Evolutionary conservation across 768 basidiomycete genomes (phyloP).

Genomic region (Ramaria rubella): DNA sequence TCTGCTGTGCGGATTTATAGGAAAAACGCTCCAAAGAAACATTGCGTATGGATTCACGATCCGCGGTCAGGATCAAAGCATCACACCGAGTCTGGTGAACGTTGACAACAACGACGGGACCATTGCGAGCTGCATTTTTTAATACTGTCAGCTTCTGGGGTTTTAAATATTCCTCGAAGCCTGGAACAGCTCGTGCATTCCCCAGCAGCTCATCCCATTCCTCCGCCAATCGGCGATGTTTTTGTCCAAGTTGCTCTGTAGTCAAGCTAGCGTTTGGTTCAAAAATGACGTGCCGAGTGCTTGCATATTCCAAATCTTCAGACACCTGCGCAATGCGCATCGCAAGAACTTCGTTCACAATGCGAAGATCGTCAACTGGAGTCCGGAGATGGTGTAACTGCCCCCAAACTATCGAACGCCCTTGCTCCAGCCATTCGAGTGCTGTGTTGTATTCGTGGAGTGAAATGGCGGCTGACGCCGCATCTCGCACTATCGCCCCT

Average conservation of each 20-base stretch:
- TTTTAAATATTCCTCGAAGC: slow-evolving; percentile 28
- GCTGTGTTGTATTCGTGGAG: slow-evolving; percentile 12
- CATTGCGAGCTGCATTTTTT: slow-evolving; percentile 22
- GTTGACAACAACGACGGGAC: slow-evolving; percentile 36
- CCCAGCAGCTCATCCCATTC: slow-evolving; percentile 14
- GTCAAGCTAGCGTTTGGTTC: background rate
- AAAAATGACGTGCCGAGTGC: background rate
- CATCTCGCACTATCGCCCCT: background rate
- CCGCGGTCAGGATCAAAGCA: slow-evolving; percentile 27
- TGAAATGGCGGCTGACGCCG: background rate
- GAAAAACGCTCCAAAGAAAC: slow-evolving; percentile 10
- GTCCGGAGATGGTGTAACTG: slow-evolving; percentile 16
- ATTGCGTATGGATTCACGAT: background rate
- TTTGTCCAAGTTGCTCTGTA: background rate
- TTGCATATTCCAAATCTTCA: background rate
- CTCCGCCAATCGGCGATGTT: slow-evolving; percentile 8
- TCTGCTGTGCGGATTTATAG: slow-evolving; percentile 5
- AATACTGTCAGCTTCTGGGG: slow-evolving; percentile 21
- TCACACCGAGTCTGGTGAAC: slow-evolving; percentile 29
- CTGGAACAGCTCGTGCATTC: slow-evolving; percentile 27
- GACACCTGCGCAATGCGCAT: background rate
- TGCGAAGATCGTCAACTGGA: slow-evolving; percentile 13
- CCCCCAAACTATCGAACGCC: slow-evolving; percentile 20
- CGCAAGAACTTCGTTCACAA: slow-evolving; percentile 11
- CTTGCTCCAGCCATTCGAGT: slow-evolving; percentile 23